Conservation (phyloP, 768 basidiomycete species). For the Suillus ampliporus region DNA sequence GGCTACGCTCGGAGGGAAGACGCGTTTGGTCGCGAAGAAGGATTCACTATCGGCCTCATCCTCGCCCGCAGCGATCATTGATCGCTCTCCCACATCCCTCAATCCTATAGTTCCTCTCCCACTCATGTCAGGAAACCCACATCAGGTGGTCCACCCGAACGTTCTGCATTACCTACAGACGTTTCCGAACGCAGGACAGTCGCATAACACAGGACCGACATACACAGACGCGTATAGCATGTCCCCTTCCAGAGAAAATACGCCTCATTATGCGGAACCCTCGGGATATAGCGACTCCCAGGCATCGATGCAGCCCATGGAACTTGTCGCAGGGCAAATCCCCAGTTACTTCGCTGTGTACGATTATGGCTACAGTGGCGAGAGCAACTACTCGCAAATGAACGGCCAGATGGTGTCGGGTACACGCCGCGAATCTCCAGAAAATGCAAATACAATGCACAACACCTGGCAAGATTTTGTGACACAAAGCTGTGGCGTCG, state of each 20-base stretch:
- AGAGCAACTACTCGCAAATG: slow-evolving; percentile 42
- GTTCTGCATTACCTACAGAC: slow-evolving; percentile 73
- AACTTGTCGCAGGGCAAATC: slow-evolving; percentile 45
- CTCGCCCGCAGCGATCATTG: slow-evolving; percentile 40
- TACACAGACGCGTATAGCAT: slow-evolving; percentile 32
- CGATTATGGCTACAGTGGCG: slow-evolving; percentile 56
- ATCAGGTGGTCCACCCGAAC: slow-evolving; percentile 60
- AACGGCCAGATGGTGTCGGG: slow-evolving; percentile 40
- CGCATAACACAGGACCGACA: slow-evolving; percentile 28
- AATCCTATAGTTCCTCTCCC: slow-evolving; percentile 79
- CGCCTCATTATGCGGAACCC: slow-evolving; percentile 23
- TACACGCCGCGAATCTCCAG: slow-evolving; percentile 51
- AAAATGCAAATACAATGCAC: slow-evolving; percentile 61
- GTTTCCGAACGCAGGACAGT: slow-evolving; percentile 45
- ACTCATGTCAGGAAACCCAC: slow-evolving; percentile 50
- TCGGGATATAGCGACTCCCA: slow-evolving; percentile 20
- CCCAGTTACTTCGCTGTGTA: slow-evolving; percentile 81
- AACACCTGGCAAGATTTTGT: slow-evolving; percentile 72
- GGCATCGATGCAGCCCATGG: slow-evolving; percentile 35
- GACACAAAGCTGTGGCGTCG: slow-evolving; percentile 31
- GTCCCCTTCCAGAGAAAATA: slow-evolving; percentile 28
- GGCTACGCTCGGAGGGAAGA: slow-evolving; percentile 66
- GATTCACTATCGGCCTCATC: slow-evolving; percentile 61
- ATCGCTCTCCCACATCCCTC: slow-evolving; percentile 72
- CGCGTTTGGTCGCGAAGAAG: slow-evolving; percentile 65